These are phyloP conservation scores for Botrytis sinoallii DNA, from an alignment of 2,329 filamentous ascomycete genomes.

Conservation along the genomic window DNA sequence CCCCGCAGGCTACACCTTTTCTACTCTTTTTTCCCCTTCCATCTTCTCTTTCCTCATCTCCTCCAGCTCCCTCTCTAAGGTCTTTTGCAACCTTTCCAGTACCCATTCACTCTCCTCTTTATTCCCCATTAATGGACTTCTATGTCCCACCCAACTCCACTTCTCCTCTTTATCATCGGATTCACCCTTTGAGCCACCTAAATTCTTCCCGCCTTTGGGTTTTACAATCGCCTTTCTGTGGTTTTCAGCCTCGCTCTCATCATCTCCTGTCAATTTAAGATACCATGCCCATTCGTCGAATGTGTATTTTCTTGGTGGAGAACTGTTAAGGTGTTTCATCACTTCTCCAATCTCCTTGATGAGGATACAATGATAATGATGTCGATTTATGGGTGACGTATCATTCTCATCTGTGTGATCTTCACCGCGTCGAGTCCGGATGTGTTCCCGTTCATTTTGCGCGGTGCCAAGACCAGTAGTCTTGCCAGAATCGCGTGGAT, in stretches of 20 bases:
- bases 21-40: slow-evolving; percentile 14
- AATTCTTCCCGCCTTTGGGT: slow-evolving; percentile 18
- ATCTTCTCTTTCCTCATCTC: slow-evolving; percentile 27
- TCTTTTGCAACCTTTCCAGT: slow-evolving; percentile 58
- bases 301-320: slow-evolving; percentile 62
- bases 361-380: slow-evolving; percentile 60
- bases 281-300: slow-evolving; percentile 90
- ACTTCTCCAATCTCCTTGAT: slow-evolving; percentile 68
- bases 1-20: neutral
- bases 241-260: slow-evolving; percentile 50
- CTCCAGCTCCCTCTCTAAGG: slow-evolving; percentile 45
- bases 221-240: slow-evolving; percentile 43
- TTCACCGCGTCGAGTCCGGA: slow-evolving; percentile 21
- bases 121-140: slow-evolving; percentile 66
- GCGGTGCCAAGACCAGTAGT: slow-evolving; percentile 21
- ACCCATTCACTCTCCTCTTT: slow-evolving; percentile 72
- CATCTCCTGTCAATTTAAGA: slow-evolving; percentile 70
- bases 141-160: slow-evolving; percentile 73
- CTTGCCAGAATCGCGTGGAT: slow-evolving; percentile 27
- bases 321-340: slow-evolving; percentile 57
- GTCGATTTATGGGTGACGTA: slow-evolving; percentile 36
- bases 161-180: slow-evolving; percentile 36
- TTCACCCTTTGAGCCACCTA: slow-evolving; percentile 28
- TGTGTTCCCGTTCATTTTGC: slow-evolving; percentile 24
- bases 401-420: slow-evolving; percentile 24